Evolutionary conservation across 805 yeast species (phyloP).

Genomic region (Pichia kluyveri): DNA sequence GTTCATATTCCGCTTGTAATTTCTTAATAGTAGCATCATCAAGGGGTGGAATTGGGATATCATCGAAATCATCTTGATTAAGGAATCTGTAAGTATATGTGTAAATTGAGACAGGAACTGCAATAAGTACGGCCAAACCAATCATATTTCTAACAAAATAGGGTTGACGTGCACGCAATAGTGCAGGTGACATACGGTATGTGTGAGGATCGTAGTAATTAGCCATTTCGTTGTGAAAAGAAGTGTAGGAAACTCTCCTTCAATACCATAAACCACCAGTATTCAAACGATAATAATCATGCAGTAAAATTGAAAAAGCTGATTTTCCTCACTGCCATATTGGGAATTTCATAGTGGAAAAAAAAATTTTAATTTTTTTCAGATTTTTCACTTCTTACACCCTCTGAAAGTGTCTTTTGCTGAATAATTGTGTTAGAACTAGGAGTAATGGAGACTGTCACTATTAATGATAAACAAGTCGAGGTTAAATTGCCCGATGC

Average conservation of each 20-base stretch:
- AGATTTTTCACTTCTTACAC: too few species aligned
- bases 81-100: slow-evolving; percentile 55
- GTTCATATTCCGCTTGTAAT: slow-evolving; percentile 66
- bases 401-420: too few species aligned
- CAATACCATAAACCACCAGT: too few species aligned
- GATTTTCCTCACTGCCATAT: too few species aligned
- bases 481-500: slow-evolving; percentile 64
- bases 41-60: slow-evolving; percentile 91
- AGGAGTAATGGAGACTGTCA: slow-evolving; percentile 4
- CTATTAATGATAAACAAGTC: slow-evolving; percentile 9
- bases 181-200: slow-evolving; percentile 80
- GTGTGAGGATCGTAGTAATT: slow-evolving; percentile 37
- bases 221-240: not conserved
- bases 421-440: not conserved
- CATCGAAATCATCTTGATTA: slow-evolving; percentile 74
- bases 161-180: slow-evolving; percentile 83
- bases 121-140: slow-evolving; percentile 47
- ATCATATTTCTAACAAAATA: slow-evolving; percentile 71
- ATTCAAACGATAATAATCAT: too few species aligned
- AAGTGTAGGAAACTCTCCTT: too few species aligned
- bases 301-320: too few species aligned
- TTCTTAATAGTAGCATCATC: slow-evolving; percentile 65
- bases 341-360: too few species aligned
- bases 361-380: too few species aligned
- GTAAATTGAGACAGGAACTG: slow-evolving; percentile 65